Conservation (phyloP, 352 stramenopile genomes). For the Globisporangium recalcitrans region DNA sequence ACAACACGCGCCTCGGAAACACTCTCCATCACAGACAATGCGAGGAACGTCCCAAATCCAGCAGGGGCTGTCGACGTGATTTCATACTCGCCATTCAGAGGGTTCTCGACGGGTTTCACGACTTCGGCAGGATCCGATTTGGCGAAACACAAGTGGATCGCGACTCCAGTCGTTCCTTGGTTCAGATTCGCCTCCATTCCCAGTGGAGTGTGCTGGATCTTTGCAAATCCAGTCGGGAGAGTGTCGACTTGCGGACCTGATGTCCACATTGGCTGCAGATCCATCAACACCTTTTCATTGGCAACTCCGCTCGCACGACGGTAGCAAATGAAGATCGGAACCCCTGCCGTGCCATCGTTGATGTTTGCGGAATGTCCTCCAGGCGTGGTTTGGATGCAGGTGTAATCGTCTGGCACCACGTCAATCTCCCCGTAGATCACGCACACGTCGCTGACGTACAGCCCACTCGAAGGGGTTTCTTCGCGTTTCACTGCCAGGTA, state of each 20-base stretch:
- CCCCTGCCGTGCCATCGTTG: slow-evolving; percentile 68
- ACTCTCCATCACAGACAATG: slow-evolving; percentile 52
- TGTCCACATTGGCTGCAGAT: slow-evolving; percentile 74
- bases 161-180: slow-evolving; percentile 62
- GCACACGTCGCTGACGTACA: slow-evolving; percentile 66
- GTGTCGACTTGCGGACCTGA: slow-evolving; percentile 54
- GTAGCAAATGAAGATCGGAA: slow-evolving; percentile 85
- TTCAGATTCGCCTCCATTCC: slow-evolving; percentile 87
- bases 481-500: slow-evolving; percentile 75
- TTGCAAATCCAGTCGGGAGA: slow-evolving; percentile 66
- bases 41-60: slow-evolving; percentile 35
- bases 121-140: slow-evolving; percentile 53
- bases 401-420: slow-evolving; percentile 71
- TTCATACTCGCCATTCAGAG: slow-evolving; percentile 79
- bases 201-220: slow-evolving; percentile 81
- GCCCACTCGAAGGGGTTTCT: slow-evolving; percentile 29
- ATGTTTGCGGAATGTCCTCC: slow-evolving; percentile 70
- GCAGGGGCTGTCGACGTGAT: slow-evolving; percentile 28
- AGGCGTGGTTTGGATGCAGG: slow-evolving; percentile 64
- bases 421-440: slow-evolving; percentile 87
- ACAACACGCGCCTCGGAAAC: slow-evolving; percentile 40
- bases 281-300: slow-evolving; percentile 59
- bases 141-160: slow-evolving; percentile 71
- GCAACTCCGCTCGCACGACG: slow-evolving; percentile 21
- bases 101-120: slow-evolving; percentile 51